Base-by-base conservation (phyloP, 1,139 yeast genomes). In the Scheffersomyces quercinus region DNA sequence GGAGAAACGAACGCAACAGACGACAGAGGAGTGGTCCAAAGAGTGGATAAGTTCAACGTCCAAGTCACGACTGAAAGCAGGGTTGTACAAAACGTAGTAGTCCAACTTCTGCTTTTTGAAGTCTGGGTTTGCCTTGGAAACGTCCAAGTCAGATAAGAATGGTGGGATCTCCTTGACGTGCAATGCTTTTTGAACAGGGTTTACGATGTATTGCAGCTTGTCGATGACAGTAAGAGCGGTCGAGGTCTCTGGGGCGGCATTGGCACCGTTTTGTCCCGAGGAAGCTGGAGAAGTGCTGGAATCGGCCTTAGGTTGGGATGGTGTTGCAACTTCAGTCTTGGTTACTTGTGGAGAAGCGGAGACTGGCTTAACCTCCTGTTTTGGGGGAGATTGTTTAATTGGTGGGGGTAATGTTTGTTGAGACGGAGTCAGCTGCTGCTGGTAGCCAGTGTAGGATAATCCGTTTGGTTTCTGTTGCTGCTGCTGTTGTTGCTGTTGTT, bases 1-100 rank as follows among this genome's bases (percentile, higher is more conserved):
- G 50, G 93, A 85, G 72, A 93, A 93, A 50, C 96, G 78, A 44
- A 93, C 98, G 68, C 99, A 93, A 71, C 99, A 93, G 44, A 91
- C 98, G 37, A 91, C 98, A 2, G 96, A 87, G 15, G 90, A 81
- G 69, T 93, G 98, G 61, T 88, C 96, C 56, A 91, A 78, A 10
- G 96, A 86, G 62, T 88, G 95, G 55, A 91, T 88, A 55, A 91
- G 75, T 40, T 90, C 95, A 41, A 91, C 93, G 60, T 91, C 98
- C 51, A 89, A 79, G 53, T 70, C 76, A 45, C 72, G 73, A 50
- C 64, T 63, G 54, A 89, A 82, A 15, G 91, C 89, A 34, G 97
- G 97, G 68, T 91, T 93, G 73, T 88, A 91, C 55, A 93, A 79
- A 12, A 89, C 88, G 67, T 88, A 88, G 74, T 90, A 93, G 60